Conservation (phyloP, 2,329 filamentous ascomycete species). For the Phialophora macrospora region DNA sequence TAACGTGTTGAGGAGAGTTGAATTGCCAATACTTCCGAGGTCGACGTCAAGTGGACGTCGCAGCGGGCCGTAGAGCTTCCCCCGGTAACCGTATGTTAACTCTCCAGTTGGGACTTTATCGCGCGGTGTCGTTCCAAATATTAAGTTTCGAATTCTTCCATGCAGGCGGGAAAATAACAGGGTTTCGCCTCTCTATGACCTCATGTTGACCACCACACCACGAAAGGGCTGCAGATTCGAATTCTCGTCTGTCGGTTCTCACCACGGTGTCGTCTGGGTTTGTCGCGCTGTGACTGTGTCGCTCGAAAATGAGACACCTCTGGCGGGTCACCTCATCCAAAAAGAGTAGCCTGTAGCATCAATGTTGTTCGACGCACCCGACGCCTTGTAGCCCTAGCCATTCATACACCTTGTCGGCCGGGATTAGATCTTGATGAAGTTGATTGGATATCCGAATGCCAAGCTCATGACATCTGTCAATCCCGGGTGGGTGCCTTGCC, state of each 20-base stretch:
- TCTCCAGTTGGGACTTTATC: neutral
- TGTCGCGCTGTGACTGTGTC: neutral
- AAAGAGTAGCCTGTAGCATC: neutral
- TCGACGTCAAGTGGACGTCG: neutral
- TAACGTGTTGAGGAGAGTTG: neutral
- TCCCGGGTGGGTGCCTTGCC: neutral
- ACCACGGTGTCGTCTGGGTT: neutral
- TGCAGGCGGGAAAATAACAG: neutral
- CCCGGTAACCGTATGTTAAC: neutral
- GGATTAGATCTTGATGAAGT: neutral
- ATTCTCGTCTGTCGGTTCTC: neutral
- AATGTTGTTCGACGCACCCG: neutral
- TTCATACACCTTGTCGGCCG: neutral
- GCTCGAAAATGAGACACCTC: neutral
- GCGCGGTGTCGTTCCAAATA: neutral
- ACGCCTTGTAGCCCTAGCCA: neutral
- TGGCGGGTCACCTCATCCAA: neutral
- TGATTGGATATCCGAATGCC: neutral
- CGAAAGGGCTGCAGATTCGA: neutral
- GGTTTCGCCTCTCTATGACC: neutral
- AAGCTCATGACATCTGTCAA: neutral
- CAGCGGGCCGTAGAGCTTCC: neutral
- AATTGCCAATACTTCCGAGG: neutral
- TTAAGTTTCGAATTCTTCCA: neutral
- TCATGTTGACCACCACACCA: neutral